These are phyloP conservation scores for Termitomyces sp. DNA, from an alignment of 768 basidiomycete species.

Conservation along the genomic window DNA sequence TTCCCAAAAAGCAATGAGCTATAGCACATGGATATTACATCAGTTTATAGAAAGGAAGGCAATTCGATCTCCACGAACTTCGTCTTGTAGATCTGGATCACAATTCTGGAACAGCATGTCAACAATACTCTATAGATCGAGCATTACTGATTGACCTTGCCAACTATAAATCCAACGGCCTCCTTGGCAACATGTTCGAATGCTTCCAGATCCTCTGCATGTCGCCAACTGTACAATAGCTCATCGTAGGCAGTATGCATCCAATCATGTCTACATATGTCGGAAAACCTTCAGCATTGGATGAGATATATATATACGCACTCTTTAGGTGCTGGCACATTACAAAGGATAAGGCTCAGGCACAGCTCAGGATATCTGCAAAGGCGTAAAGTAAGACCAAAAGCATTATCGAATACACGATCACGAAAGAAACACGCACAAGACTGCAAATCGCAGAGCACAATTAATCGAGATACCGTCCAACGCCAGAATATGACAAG, in stretches of 20 bases:
- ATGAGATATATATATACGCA: constrained; percentile 26
- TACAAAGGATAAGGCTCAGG: constrained; percentile 61
- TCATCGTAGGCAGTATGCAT: constrained; percentile 60
- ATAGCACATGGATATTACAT: not conserved
- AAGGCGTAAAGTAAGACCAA: not conserved
- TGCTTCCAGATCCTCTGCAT: constrained; percentile 57
- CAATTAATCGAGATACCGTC: constrained; percentile 52
- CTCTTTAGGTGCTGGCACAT: constrained; percentile 64
- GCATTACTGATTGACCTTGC: constrained; percentile 36
- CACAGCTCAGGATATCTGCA: constrained; percentile 68
- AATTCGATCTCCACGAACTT: constrained; percentile 34
- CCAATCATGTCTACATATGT: constrained; percentile 44
- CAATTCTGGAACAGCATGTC: constrained; percentile 33
- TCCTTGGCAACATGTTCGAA: constrained; percentile 65
- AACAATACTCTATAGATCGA: not conserved
- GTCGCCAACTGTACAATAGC: constrained; percentile 55
- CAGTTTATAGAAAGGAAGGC: not conserved
- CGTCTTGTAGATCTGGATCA: constrained; percentile 55
- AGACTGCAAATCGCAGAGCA: constrained; percentile 56
- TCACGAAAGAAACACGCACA: constrained; percentile 38
- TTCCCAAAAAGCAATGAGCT: constrained; percentile 70
- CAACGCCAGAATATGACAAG: constrained; percentile 68
- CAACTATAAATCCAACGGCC: constrained; percentile 46
- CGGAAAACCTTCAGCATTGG: not conserved
- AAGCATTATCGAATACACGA: not conserved